Base-by-base conservation (phyloP, 192 early-diverging fungal genomes). In the Entomortierella lignicola region DNA sequence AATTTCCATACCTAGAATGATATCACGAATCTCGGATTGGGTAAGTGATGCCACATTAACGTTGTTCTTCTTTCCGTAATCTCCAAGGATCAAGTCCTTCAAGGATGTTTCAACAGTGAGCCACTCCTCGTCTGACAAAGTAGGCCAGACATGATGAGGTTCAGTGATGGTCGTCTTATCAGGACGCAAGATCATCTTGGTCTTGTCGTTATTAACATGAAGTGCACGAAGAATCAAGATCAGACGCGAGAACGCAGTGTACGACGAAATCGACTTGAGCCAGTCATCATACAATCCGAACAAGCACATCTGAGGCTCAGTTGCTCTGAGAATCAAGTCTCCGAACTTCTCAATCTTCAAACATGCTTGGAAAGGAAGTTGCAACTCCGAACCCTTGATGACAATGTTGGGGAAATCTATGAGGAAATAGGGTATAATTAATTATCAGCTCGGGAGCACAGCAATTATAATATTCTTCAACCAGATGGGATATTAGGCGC, bases 1-100 rank as follows among this genome's bases (percentile, higher is more conserved):
- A 71, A 99, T 99, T 80, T 98, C 96, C 98, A 99, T 99, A 72
- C 98, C 98, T 62, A 99, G 87, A 66, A 99, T 98, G 56, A 99
- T 95, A 83, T 99, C 98, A 66, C 98, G 92, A 66, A 99, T 95
- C 88, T 99, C 98, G 5, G 96, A 96, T 39, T 92, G 90, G 0
- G 98, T 99, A 39, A 99, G 88, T 42, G 96, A 96, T 18, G 96
- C 95, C 30, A 98, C 96, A 57, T 98, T 98, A 61, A 99, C 97
- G 58, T 95, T 98, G 89, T 99, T 99, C 91, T 98, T 98, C 86
- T 98, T 99, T 82, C 98, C 98, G 75, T 98, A 99, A 82, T 99
- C 98, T 3, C 89, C 94, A 50, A 99, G 83, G 83, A 99, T 99
- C 81, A 99, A 82, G 83, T 99, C 98, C 89, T 98, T 98, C 71